Conservation (phyloP, 2,329 filamentous ascomycete genomes). For the Fusarium brachygibbosum region DNA sequence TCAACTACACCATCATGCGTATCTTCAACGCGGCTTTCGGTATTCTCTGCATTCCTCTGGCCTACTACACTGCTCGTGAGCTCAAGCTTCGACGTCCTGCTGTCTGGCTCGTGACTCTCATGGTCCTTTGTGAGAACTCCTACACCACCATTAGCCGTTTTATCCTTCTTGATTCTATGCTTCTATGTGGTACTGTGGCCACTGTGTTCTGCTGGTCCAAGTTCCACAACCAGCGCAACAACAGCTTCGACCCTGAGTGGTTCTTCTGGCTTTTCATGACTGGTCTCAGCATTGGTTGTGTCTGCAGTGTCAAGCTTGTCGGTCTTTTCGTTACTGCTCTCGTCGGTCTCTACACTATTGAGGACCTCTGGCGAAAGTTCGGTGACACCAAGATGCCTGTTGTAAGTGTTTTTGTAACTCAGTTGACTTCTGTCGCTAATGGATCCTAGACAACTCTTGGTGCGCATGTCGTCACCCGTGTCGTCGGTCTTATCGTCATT, state of each 20-base stretch:
- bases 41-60: slow-evolving; percentile 90
- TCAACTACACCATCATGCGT: slow-evolving; percentile 99
- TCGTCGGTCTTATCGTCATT: slow-evolving; percentile 88
- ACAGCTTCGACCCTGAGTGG: slow-evolving; percentile 92
- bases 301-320: slow-evolving; percentile 98
- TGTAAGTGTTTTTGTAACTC: slow-evolving; percentile 61
- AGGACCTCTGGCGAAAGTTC: slow-evolving; percentile 99
- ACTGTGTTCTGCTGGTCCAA: slow-evolving; percentile 97
- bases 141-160: slow-evolving; percentile 99
- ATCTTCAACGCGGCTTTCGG: slow-evolving; percentile 97
- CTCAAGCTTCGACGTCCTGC: slow-evolving; percentile 87
- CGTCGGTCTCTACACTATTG: slow-evolving; percentile 93
- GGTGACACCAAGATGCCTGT: slow-evolving; percentile 92
- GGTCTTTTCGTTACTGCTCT: slow-evolving; percentile 95
- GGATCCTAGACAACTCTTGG: slow-evolving; percentile 70
- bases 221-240: slow-evolving; percentile 89
- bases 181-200: slow-evolving; percentile 97
- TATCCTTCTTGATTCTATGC: slow-evolving; percentile 98
- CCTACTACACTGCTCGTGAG: slow-evolving; percentile 94
- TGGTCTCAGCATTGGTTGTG: slow-evolving; percentile 95
- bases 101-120: slow-evolving; percentile 94
- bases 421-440: slow-evolving; percentile 16
- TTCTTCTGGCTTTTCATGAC: slow-evolving; percentile 94
- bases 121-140: slow-evolving; percentile 99
- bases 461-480: slow-evolving; percentile 82